phyloP scores from a whole-genome alignment of 2,329 filamentous ascomycete species.

The Talaromyces sp. region DNA sequence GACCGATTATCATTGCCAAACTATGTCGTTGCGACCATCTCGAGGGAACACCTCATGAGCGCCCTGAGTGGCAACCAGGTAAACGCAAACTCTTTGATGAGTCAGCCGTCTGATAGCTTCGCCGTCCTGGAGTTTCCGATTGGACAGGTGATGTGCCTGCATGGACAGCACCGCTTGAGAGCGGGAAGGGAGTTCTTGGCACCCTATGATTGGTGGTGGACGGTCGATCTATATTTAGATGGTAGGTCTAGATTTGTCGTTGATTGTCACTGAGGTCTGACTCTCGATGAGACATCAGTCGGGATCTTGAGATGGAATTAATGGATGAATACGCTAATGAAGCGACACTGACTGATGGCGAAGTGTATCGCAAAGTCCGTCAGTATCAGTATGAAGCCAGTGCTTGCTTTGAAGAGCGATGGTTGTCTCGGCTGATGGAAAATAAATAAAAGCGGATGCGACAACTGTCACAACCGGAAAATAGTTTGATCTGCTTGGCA shows the following conservation, averaged over 20 bases:
- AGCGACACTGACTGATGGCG: not conserved
- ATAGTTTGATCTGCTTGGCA: not conserved
- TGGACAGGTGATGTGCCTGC: not conserved
- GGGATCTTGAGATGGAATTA: slow-evolving; percentile 6
- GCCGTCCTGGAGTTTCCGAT: not conserved
- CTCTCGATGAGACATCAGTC: slow-evolving; percentile 12
- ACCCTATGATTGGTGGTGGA: not conserved
- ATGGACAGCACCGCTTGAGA: not conserved
- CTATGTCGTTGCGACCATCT: not conserved
- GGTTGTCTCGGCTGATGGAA: slow-evolving; percentile 14
- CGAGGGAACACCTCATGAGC: not conserved
- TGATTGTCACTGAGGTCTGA: not conserved
- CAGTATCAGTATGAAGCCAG: slow-evolving; percentile 8
- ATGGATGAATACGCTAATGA: slow-evolving; percentile 13
- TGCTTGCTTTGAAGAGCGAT: slow-evolving; percentile 17
- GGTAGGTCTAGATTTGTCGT: not conserved
- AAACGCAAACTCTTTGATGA: not conserved
- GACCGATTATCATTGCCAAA: not conserved
- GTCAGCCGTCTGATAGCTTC: not conserved
- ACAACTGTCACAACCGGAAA: slow-evolving; percentile 11
- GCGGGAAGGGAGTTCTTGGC: not conserved
- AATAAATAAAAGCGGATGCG: slow-evolving; percentile 19
- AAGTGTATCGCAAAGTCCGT: slow-evolving; percentile 5
- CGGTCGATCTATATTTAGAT: slow-evolving; percentile 2
- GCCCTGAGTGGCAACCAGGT: not conserved